Conservation (phyloP, 2,329 filamentous ascomycete species). For the Lachnellula arida region DNA sequence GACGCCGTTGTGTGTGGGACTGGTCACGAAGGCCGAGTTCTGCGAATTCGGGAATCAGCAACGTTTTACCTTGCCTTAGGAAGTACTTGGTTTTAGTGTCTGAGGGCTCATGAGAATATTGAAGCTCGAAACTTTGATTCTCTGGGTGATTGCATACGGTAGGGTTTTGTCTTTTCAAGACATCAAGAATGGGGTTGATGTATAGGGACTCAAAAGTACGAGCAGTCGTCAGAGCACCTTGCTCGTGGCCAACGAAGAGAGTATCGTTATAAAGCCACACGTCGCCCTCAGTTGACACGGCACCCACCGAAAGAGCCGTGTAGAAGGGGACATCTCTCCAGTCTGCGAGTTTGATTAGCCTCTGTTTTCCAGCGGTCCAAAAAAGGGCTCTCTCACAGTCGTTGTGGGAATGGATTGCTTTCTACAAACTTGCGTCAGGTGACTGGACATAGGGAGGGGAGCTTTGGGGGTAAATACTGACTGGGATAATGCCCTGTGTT, state of each 20-base stretch:
- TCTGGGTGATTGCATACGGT: slow-evolving; percentile 14
- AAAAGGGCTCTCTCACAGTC: slow-evolving; percentile 44
- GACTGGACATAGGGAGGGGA: neutral
- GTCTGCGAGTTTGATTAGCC: slow-evolving; percentile 45
- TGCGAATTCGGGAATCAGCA: too few relatives aligned
- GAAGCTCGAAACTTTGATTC: slow-evolving; percentile 25
- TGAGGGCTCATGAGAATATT: too few relatives aligned
- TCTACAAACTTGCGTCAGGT: slow-evolving; percentile 31
- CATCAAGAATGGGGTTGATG: slow-evolving; percentile 26
- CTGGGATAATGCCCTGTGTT: slow-evolving; percentile 54
- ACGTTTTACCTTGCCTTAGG: too few relatives aligned
- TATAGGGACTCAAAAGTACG: slow-evolving; percentile 27
- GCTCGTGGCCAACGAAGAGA: slow-evolving; percentile 26
- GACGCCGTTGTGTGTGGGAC: slow-evolving; percentile 50
- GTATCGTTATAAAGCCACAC: slow-evolving; percentile 29
- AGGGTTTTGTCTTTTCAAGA: slow-evolving; percentile 21
- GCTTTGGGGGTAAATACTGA: slow-evolving; percentile 40
- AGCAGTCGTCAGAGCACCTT: slow-evolving; percentile 19
- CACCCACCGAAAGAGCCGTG: slow-evolving; percentile 23
- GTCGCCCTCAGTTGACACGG: slow-evolving; percentile 25
- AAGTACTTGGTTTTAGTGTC: too few relatives aligned
- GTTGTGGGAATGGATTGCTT: slow-evolving; percentile 53
- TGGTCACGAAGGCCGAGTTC: too few relatives aligned
- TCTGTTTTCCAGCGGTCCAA: slow-evolving; percentile 37
- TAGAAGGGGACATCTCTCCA: slow-evolving; percentile 29